Conservation (phyloP, 495 filamentous ascomycete genomes). For the Penicillium salamii region DNA sequence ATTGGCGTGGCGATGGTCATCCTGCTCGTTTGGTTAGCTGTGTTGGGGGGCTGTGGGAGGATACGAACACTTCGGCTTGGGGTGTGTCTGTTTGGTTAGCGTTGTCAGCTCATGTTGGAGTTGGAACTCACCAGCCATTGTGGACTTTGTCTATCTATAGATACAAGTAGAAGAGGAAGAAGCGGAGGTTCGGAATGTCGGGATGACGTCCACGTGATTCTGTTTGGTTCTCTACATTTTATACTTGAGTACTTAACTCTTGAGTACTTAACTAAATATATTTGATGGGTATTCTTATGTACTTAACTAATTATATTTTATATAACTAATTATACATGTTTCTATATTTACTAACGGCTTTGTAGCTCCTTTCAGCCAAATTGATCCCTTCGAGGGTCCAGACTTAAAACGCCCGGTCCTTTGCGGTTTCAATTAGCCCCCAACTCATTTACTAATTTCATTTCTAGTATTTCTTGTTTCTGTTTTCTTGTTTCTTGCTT, state of each 20-base stretch:
- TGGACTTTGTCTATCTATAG: no score
- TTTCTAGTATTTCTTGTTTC: no score
- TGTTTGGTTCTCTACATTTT: background rate
- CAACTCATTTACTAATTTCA: conserved; percentile 20
- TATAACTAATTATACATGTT: background rate
- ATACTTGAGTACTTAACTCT: background rate
- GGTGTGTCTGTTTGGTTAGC: conserved; percentile 17
- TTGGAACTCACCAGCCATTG: background rate
- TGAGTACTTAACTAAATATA: no score
- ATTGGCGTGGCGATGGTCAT: conserved; percentile 70
- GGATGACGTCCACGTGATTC: conserved; percentile 10
- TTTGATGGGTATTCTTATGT: no score
- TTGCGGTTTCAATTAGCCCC: conserved; percentile 15
- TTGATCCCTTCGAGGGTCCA: no score
- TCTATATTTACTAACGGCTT: background rate
- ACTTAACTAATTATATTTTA: no score
- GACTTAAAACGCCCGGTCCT: conserved; percentile 12
- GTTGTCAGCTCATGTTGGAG: background rate
- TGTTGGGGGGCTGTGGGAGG: background rate
- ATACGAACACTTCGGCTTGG: conserved; percentile 25
- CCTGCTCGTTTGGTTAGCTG: conserved; percentile 24
- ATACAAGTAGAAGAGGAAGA: no score
- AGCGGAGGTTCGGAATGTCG: background rate
- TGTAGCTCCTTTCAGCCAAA: no score
- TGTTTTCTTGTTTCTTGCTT: background rate